Conservation (phyloP, 257 asterid species). For the Paraleonurus japonicus region DNA sequence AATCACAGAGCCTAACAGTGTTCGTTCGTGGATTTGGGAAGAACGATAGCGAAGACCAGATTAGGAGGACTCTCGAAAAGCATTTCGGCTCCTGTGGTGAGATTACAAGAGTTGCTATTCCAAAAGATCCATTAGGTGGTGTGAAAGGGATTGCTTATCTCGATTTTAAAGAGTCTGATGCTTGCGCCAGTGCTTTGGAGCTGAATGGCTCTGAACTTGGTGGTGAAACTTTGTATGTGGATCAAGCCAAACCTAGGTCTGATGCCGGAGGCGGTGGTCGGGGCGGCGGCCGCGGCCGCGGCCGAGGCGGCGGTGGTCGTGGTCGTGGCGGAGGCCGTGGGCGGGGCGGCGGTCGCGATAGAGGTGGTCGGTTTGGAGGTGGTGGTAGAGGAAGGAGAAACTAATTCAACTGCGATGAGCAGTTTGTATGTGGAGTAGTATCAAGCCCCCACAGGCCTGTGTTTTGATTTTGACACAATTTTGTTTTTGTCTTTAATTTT, state of each 20-base stretch:
- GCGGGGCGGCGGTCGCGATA: not conserved
- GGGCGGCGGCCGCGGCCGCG: slow-evolving; percentile 8
- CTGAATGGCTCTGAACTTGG: slow-evolving; percentile 46
- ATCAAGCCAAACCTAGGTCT: slow-evolving; percentile 69
- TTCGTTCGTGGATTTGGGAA: slow-evolving; percentile 71
- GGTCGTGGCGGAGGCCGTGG: not conserved
- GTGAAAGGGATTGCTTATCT: slow-evolving; percentile 77
- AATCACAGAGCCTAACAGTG: slow-evolving; percentile 44
- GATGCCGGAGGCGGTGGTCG: slow-evolving; percentile 28
- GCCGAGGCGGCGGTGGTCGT: not conserved
- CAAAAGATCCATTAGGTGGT: slow-evolving; percentile 53
- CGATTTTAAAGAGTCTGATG: slow-evolving; percentile 44
- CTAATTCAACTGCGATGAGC: not conserved
- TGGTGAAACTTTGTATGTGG: slow-evolving; percentile 42
- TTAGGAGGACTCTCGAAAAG: slow-evolving; percentile 54
- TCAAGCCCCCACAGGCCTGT: not conserved
- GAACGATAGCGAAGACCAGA: slow-evolving; percentile 45
- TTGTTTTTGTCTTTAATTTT: not conserved
- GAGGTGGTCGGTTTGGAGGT: slow-evolving; percentile 10
- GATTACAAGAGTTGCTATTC: slow-evolving; percentile 59
- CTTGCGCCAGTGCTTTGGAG: slow-evolving; percentile 51
- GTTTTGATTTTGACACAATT: not conserved
- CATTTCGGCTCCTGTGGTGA: slow-evolving; percentile 79
- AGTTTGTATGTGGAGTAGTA: not conserved
- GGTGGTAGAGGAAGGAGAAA: slow-evolving; percentile 34